phyloP scores from a whole-genome alignment of 805 yeast genomes.

The Starmerella floricola region DNA sequence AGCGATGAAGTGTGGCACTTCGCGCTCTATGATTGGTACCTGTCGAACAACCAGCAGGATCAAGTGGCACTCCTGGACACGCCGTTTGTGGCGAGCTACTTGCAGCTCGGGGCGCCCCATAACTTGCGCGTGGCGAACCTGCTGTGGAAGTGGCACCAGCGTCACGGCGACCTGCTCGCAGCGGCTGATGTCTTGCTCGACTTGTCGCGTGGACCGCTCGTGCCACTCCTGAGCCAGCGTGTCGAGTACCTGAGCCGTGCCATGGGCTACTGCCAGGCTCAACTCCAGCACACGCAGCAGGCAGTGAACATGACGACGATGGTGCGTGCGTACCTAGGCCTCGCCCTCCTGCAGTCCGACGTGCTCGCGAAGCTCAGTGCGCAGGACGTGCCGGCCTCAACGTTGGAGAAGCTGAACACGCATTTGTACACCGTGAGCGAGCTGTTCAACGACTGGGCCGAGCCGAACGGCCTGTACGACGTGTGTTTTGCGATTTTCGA shows the following conservation, averaged over 20 bases:
- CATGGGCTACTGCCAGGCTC: constrained; percentile 81
- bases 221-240: constrained; percentile 55
- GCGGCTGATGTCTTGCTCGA: constrained; percentile 76
- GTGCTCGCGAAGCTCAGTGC: constrained; percentile 32
- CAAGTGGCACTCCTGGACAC: constrained; percentile 70
- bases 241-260: constrained; percentile 86
- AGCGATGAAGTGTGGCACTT: constrained; percentile 82
- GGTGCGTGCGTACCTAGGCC: constrained; percentile 71
- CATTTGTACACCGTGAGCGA: constrained; percentile 62
- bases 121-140: constrained; percentile 67
- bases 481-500: constrained; percentile 67
- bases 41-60: constrained; percentile 62
- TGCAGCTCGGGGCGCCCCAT: constrained; percentile 39
- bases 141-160: constrained; percentile 81
- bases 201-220: constrained; percentile 60
- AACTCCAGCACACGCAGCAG: constrained; percentile 60
- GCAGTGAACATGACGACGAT: constrained; percentile 56
- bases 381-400: too few relatives aligned
- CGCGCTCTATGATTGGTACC: constrained; percentile 86
- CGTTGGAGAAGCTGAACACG: too few relatives aligned
- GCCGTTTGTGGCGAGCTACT: constrained; percentile 63
- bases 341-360: constrained; percentile 75
- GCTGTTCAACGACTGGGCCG: constrained; percentile 73
- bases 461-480: constrained; percentile 77
- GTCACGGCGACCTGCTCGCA: constrained; percentile 58